Base-by-base conservation (phyloP, 805 yeast species). In the Saccharomyces cerevisiae region DNA sequence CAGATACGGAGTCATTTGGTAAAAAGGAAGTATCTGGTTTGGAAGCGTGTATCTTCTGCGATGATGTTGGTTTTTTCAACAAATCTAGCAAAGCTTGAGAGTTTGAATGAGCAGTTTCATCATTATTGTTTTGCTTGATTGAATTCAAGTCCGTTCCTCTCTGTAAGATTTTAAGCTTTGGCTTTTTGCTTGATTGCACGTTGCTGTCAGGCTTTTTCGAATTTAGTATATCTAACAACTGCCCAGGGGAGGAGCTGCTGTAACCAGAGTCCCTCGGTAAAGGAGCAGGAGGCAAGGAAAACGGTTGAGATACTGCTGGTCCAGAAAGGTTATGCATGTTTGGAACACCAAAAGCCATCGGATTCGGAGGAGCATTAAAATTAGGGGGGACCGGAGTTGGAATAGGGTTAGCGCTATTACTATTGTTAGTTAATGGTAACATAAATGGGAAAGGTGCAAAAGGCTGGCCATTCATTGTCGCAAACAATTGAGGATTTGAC, bases 281-380 rank as follows among this genome's bases (percentile, higher is more conserved):
- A n/a, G 66, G 67, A 50, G 73, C 61, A 6, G 71, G 66, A 41
- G 74, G 73, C 52, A 65, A 66, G 6, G 75, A 67, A 11, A 79
- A 70, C 14, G 63, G 58, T 4, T 67, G 57, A n/a, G 66, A 67
- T 50, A 73, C 61, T 8, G 72, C 66, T 46, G 74, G 73, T 52
- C 66, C 67, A 8, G 75, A 67, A 11, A 79, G 70, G 49, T 74
- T 70, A 29, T 69, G 70, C 11, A 75, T 68, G 29, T 74, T 67
- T 32, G 78, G 79, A 11, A 11, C 31, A 30, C 10, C 36, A 30
- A 48, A 48, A 13, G 46, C 46, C 6, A 13, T 51, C 13, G 54
- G 55, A 46, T 55, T 53, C 46, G 56, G 51, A 41, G 57, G 55
- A 48, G 54, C 29, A 32, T 49, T 41, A 53, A 55, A 24, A 29